A percentile compares a stretch with the other conserved stretches of the same genome.
These are phyloP conservation scores for Medicago ruthenica DNA, from an alignment of 306 rosid species.

Conservation along the genomic window DNA sequence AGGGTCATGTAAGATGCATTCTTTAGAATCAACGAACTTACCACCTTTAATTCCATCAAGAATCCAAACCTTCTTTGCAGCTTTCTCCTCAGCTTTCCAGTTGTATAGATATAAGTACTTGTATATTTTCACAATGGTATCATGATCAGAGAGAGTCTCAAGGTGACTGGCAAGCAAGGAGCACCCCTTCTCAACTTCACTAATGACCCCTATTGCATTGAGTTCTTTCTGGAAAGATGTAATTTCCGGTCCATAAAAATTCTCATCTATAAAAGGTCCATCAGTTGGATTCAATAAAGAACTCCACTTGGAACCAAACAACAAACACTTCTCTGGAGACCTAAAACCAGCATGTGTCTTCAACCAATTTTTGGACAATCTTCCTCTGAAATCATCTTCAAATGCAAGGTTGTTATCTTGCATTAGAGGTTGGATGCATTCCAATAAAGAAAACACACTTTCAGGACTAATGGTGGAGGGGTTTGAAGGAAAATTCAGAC, in stretches of 20 bases:
- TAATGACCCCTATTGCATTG: constrained; percentile 54
- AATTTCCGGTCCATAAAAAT: constrained; percentile 55
- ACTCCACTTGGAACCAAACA: constrained; percentile 57
- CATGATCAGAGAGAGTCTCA: constrained; percentile 36
- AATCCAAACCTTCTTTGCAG: constrained; percentile 61
- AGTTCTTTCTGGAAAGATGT: constrained; percentile 59
- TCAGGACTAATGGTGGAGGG: constrained; percentile 46
- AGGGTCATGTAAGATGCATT: constrained; percentile 61
- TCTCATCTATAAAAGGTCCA: constrained; percentile 78
- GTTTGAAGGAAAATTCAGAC: constrained; percentile 54
- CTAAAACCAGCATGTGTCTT: constrained; percentile 64
- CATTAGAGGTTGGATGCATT: constrained; percentile 50
- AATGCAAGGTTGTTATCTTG: constrained; percentile 15
- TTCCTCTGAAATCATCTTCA: constrained; percentile 40
- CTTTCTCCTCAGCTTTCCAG: constrained; percentile 59
- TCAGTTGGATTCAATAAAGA: constrained; percentile 50
- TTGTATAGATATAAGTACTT: constrained; percentile 46
- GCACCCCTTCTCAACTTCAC: constrained; percentile 37
- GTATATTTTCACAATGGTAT: constrained; percentile 52
- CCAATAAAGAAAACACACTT: constrained; percentile 58
- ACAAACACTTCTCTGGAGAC: constrained; percentile 58
- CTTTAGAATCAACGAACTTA: constrained; percentile 53
- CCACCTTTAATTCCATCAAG: constrained; percentile 51
- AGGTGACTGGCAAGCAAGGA: constrained; percentile 41
- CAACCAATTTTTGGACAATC: constrained; percentile 62